These are phyloP conservation scores for Yarrowia deformans DNA, from an alignment of 805 yeast species.

Conservation along the genomic window DNA sequence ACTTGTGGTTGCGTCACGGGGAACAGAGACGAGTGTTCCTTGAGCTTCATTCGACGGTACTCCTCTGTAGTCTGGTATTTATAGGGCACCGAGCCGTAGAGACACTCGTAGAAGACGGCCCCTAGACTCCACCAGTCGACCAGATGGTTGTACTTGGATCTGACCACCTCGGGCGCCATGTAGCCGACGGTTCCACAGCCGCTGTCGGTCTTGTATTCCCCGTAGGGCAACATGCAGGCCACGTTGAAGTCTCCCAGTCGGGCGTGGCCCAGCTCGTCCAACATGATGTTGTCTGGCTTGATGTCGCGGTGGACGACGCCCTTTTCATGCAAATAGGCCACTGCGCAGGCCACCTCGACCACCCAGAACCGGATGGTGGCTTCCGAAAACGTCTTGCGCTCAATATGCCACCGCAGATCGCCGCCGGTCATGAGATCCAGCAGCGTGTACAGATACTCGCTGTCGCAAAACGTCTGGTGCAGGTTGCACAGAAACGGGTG, in stretches of 20 bases:
- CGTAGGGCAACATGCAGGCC: slow-evolving; percentile 71
- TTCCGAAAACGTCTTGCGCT: slow-evolving; percentile 71
- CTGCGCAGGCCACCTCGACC: slow-evolving; percentile 87
- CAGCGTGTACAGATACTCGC: slow-evolving; percentile 83
- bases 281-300: slow-evolving; percentile 70
- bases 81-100: slow-evolving; percentile 47
- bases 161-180: slow-evolving; percentile 72
- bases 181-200: slow-evolving; percentile 78
- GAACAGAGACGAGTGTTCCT: slow-evolving; percentile 35
- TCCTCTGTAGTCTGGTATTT: slow-evolving; percentile 40
- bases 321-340: slow-evolving; percentile 64
- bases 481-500: slow-evolving; percentile 95
- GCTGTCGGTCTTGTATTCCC: slow-evolving; percentile 53
- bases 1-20: slow-evolving; percentile 41
- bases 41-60: slow-evolving; percentile 39
- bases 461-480: slow-evolving; percentile 94
- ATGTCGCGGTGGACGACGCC: slow-evolving; percentile 73
- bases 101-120: slow-evolving; percentile 48
- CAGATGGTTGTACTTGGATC: slow-evolving; percentile 44
- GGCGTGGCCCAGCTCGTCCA: slow-evolving; percentile 74
- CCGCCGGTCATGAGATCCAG: slow-evolving; percentile 95
- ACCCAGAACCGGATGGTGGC: slow-evolving; percentile 78
- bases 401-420: slow-evolving; percentile 79
- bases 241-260: slow-evolving; percentile 54
- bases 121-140: slow-evolving; percentile 52